These are phyloP conservation scores for Alternaria angustiovoidea DNA, from an alignment of 2,329 filamentous ascomycete genomes.

Conservation along the genomic window DNA sequence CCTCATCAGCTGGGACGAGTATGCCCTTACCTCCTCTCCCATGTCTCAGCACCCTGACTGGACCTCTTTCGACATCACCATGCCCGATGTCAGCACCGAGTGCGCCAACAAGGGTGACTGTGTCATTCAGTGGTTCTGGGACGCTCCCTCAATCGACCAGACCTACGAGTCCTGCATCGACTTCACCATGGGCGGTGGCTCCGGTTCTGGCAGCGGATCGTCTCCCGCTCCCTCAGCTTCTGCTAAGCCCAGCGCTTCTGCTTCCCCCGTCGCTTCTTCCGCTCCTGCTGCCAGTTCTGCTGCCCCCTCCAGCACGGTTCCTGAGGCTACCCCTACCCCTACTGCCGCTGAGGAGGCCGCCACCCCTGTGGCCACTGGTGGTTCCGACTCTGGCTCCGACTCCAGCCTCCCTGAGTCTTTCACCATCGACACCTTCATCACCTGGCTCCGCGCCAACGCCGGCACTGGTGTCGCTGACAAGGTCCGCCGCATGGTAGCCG, in stretches of 20 bases:
- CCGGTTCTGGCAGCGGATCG: conserved; percentile 26
- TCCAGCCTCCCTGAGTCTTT: conserved; percentile 39
- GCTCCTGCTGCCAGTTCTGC: conserved; percentile 16
- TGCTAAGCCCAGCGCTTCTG: conserved; percentile 18
- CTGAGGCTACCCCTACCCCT: conserved; percentile 15
- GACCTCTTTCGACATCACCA: conserved; percentile 62
- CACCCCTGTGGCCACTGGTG: conserved; percentile 18
- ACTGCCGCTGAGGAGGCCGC: conserved; percentile 15
- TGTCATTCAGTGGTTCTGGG: conserved; percentile 71
- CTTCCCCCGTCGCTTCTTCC: conserved; percentile 18
- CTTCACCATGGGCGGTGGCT: conserved; percentile 57
- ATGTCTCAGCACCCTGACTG: conserved; percentile 54
- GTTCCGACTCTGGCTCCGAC: conserved; percentile 19
- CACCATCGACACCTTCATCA: conserved; percentile 45
- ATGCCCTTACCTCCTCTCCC: conserved; percentile 59
- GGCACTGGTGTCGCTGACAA: conserved; percentile 32
- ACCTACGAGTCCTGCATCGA: conserved; percentile 71
- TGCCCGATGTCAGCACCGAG: conserved; percentile 60
- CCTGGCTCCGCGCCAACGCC: conserved; percentile 42
- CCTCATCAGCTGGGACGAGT: conserved; percentile 64
- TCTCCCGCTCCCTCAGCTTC: conserved; percentile 22
- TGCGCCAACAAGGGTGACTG: conserved; percentile 61
- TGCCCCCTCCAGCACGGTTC: conserved; percentile 20
- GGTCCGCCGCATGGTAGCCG: conserved; percentile 35
- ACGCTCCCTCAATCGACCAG: conserved; percentile 63